phyloP scores from a whole-genome alignment of 163 green algal genomes.

The Volvox carteri region DNA sequence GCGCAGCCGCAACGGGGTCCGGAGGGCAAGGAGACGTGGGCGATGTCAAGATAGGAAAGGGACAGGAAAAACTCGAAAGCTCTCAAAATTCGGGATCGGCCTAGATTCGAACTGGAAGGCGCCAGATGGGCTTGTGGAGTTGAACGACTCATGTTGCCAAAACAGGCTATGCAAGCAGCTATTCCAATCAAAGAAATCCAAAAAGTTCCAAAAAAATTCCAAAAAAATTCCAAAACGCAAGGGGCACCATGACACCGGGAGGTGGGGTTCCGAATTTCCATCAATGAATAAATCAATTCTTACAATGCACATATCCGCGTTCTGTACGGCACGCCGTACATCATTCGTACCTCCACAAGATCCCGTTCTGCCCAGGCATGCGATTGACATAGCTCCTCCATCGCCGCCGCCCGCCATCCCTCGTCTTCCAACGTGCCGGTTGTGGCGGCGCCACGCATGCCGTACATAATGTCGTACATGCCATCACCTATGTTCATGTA shows the following conservation, averaged over 20 bases:
- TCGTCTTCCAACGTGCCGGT: not conserved
- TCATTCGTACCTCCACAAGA: constrained; percentile 35
- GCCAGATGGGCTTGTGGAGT: too few relatives aligned
- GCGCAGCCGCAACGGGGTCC: not conserved
- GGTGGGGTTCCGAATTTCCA: too few relatives aligned
- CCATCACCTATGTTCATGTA: not conserved
- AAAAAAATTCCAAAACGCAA: too few relatives aligned
- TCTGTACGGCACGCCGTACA: not conserved
- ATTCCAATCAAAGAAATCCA: too few relatives aligned
- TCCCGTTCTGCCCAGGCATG: constrained; percentile 34
- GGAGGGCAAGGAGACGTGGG: not conserved
- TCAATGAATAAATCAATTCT: not conserved
- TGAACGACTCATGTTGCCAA: too few relatives aligned
- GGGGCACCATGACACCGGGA: too few relatives aligned
- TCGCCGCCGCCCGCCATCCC: not conserved
- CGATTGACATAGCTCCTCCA: constrained; percentile 39
- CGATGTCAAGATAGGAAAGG: not conserved
- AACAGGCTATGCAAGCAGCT: too few relatives aligned
- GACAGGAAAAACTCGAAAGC: too few relatives aligned
- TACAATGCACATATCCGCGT: not conserved
- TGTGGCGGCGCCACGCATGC: not conserved
- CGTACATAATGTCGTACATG: not conserved
- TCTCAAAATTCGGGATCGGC: too few relatives aligned
- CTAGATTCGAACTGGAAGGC: too few relatives aligned
- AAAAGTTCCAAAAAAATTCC: too few relatives aligned